Evolutionary conservation across 768 basidiomycete genomes (phyloP), one percentile per base, ranked within the genome.

Genomic region (Leccinellum albellum): DNA sequence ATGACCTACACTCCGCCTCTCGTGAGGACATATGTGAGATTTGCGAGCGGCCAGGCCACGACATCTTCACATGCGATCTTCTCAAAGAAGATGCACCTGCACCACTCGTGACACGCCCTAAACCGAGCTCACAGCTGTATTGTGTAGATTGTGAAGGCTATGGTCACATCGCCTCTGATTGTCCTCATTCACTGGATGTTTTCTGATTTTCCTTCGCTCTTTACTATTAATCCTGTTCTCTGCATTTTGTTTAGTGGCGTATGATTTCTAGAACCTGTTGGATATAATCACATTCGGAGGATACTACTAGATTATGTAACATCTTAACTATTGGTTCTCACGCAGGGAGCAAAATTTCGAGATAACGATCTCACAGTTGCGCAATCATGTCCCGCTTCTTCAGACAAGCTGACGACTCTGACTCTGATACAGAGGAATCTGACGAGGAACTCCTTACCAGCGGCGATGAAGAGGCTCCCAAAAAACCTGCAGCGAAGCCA

Each of bases 121-220:
- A 58, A 49, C 55, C 14, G 2, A 50, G 57, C 62, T 32, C 68
- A 17, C 80, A 79, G 52, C 64, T 82, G 40, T 89, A 82, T 66
- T 94, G 93, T 69, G 88, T 86, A 53, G 91, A 94, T 61, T 94
- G 93, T 67, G 93, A 94, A 75, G 82, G 82, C 56, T 79, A 81
- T 51, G 92, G 91, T 8, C 92, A 94, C 69, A 66, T 78, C 35
- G 83, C 91, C 6, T 81, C 80, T 33, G 82, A 92, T 59, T 95
- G 93, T 66, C 91, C 91, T 40, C 84, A 92, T 70, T 91, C 91
- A 12, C 72, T 86, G 70, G 93, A 95, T 73, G 88, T 94, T 56
- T 95, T 94, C 74, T 94, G 74, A 76, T 35, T n/a, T 33, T 55
- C 21, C 35, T 47, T 52, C 48, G 17, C 23, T 61, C 32, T 54